A percentile compares a stretch with the other conserved stretches of the same genome.
Evolutionary conservation across 2,329 filamentous ascomycete genomes (phyloP).

Genomic region (Cordyceps militaris): DNA sequence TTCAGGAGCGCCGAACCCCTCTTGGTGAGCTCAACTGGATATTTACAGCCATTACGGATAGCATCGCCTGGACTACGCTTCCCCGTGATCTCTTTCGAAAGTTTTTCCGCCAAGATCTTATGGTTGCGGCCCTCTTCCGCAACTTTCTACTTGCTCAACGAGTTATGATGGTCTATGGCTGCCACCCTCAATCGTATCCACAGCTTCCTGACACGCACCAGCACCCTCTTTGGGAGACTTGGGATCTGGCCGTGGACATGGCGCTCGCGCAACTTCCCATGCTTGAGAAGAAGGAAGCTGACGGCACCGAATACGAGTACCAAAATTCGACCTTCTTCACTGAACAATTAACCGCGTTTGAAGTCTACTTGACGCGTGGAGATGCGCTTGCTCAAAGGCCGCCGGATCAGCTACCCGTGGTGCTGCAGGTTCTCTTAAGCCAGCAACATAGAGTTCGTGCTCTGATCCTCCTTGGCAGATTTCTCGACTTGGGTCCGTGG

Average conservation of each 20-base stretch:
- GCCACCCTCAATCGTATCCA: slow-evolving; percentile 87
- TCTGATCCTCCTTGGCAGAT: slow-evolving; percentile 84
- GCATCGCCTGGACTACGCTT: slow-evolving; percentile 95
- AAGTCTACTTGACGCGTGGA: slow-evolving; percentile 82
- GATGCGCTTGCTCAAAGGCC: slow-evolving; percentile 75
- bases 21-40: slow-evolving; percentile 98
- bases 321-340: slow-evolving; percentile 94
- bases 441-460: slow-evolving; percentile 90
- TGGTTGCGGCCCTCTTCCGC: slow-evolving; percentile 96
- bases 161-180: slow-evolving; percentile 94
- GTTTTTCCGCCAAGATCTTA: slow-evolving; percentile 92
- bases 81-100: slow-evolving; percentile 90
- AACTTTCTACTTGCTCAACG: slow-evolving; percentile 93
- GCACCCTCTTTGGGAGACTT: slow-evolving; percentile 93
- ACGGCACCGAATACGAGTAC: slow-evolving; percentile 76
- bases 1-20: slow-evolving; percentile 88
- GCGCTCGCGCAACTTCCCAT: slow-evolving; percentile 83
- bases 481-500: slow-evolving; percentile 93
- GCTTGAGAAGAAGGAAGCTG: slow-evolving; percentile 70
- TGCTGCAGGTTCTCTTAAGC: slow-evolving; percentile 89
- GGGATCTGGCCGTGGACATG: slow-evolving; percentile 95
- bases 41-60: slow-evolving; percentile 97
- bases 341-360: slow-evolving; percentile 93
- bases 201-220: slow-evolving; percentile 90
- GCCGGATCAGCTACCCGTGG: slow-evolving; percentile 91